These are phyloP conservation scores for Heliamphora exappendiculata DNA, from an alignment of 148 eudicot species.

Conservation along the genomic window DNA sequence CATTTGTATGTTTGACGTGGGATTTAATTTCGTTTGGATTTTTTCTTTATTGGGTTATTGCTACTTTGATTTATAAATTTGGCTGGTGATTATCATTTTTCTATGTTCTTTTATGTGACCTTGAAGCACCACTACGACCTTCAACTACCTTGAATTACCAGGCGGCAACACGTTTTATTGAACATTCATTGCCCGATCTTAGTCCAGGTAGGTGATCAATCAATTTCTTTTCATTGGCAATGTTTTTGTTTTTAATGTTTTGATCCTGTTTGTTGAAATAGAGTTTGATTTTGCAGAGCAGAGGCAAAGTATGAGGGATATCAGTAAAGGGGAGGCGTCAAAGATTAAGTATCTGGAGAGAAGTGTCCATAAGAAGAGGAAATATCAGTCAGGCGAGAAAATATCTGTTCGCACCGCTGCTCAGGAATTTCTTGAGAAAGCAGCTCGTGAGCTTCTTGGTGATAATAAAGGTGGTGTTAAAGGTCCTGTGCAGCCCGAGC, in stretches of 20 bases:
- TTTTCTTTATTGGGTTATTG: not conserved
- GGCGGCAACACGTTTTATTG: constrained; percentile 84
- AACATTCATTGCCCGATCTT: constrained; percentile 91
- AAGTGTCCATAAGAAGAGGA: constrained; percentile 69
- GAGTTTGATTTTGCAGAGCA: constrained; percentile 53
- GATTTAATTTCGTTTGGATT: not conserved
- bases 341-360: constrained; percentile 46
- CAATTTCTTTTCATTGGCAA: not conserved
- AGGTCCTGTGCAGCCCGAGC: constrained; percentile 68
- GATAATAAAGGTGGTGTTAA: constrained; percentile 50
- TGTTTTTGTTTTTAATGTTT: not conserved
- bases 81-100: not conserved
- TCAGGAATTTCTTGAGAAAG: constrained; percentile 90
- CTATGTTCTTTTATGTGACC: not conserved
- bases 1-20: not conserved
- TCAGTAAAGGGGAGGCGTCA: constrained; percentile 45
- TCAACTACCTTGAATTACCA: constrained; percentile 51
- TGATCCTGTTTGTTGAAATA: not conserved
- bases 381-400: constrained; percentile 47
- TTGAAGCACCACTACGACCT: constrained; percentile 75
- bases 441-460: constrained; percentile 86
- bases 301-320: constrained; percentile 69
- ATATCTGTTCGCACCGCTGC: constrained; percentile 78
- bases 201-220: constrained; percentile 47
- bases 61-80: not conserved